phyloP scores from a whole-genome alignment of 169 alveolate genomes.

The Plasmodium inui region DNA sequence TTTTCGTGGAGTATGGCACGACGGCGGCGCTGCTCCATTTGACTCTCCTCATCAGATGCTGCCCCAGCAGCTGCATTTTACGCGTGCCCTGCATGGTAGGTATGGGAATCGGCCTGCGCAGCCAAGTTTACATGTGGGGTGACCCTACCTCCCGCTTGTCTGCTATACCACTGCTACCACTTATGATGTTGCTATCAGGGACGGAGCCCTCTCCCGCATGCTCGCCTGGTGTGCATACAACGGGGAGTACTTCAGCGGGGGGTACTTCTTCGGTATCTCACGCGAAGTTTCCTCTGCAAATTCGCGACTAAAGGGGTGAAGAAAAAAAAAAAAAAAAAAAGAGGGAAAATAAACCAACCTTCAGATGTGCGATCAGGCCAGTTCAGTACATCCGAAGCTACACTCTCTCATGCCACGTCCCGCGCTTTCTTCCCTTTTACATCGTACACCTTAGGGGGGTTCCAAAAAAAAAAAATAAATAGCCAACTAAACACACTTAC shows the following conservation, averaged over 20 bases:
- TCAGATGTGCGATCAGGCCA: neutral
- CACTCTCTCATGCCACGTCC: neutral
- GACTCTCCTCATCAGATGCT: constrained; percentile 14
- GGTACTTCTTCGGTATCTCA: too few relatives aligned
- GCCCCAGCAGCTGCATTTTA: neutral
- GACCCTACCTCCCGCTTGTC: neutral
- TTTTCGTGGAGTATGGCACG: constrained; percentile 79
- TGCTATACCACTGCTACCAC: neutral
- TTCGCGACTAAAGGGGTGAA: neutral
- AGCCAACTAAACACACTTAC: neutral
- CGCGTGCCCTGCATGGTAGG: neutral
- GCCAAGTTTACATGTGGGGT: neutral
- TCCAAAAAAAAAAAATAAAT: too few relatives aligned
- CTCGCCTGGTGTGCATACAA: neutral
- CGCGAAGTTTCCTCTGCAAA: neutral
- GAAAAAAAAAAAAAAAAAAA: too few relatives aligned
- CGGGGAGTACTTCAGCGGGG: neutral
- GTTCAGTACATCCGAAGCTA: too few relatives aligned
- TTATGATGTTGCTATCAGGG: neutral
- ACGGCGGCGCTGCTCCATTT: neutral
- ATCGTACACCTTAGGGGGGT: neutral
- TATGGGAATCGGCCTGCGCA: too few relatives aligned
- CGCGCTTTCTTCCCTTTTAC: neutral
- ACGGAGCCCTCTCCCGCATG: neutral
- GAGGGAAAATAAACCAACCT: neutral